Base-by-base conservation (phyloP, 2,329 filamentous ascomycete genomes). In the Fusarium subtropicale region DNA sequence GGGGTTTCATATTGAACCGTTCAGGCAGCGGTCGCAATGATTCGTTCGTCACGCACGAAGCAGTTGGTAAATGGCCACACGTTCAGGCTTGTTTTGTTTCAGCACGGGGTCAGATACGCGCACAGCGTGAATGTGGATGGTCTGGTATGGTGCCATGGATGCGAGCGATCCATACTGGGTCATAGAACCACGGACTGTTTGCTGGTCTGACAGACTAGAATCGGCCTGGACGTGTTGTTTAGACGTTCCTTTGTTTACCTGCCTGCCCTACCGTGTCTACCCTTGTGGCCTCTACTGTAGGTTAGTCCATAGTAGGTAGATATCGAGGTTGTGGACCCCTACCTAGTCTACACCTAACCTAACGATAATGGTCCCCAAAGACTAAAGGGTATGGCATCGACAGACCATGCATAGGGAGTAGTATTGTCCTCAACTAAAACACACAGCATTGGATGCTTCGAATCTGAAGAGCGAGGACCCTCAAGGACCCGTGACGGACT, bases 41-140 rank as follows among this genome's bases (percentile, higher is more conserved):
- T 60, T 73, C 64, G 70, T 61, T 63, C 57, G 42, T 47, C 46
- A 64, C 51, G 52, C 61, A 73, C 69, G 56, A 69, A 52, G 56
- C 38, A 58, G 47, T 57, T 45, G 47, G 34, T 50, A 52, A 56
- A 69, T 56, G 47, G 69, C 65, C 69, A 71, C 69, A 68, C 60
- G 58, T 60, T 60, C 44, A 53, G 65, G 55, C 69, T 63, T 75
- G 62, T 73, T 69, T 68, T 75, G 73, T 75, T 75, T 75, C 73
- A 75, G 71, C 54, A 68, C 67, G 66, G 70, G 69, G 60, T 55
- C 56, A 66, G 53, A 66, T 50, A 64, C 58, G 62, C 70, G 65
- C 68, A 68, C 68, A 56, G 68, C 60, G 69, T 61, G 69, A 44
- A 56, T 28, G 60, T 63, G 58, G 60, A 63, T 62, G 54, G 57